Conservation (phyloP, 208 protist genomes). For the Acanthamoeba quina region DNA sequence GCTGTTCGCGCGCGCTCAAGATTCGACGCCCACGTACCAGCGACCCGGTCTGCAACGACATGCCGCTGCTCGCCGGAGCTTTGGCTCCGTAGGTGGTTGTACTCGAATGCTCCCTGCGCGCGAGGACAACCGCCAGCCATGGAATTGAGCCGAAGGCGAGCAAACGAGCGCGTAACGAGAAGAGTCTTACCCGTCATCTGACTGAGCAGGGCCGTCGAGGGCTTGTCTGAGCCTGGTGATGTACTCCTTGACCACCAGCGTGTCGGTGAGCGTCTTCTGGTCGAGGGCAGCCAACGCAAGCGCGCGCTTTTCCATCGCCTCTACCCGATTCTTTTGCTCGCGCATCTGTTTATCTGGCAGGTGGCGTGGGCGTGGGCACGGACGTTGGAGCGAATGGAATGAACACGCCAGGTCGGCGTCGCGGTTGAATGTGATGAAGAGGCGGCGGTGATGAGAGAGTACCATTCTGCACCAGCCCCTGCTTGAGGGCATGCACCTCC, state of each 20-base stretch:
- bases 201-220: background rate
- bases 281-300: background rate
- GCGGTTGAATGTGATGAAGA: too few relatives aligned
- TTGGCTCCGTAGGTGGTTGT: background rate
- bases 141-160: background rate
- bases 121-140: background rate
- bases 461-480: background rate
- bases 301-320: background rate
- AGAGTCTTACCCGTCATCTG: background rate
- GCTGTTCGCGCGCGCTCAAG: background rate
- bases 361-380: background rate
- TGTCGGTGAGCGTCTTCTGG: slow-evolving; percentile 16
- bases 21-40: background rate
- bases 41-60: background rate
- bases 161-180: background rate
- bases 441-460: too few relatives aligned
- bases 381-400: background rate
- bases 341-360: background rate
- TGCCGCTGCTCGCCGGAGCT: background rate
- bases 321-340: background rate
- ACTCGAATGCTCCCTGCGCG: background rate
- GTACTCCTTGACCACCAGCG: slow-evolving; percentile 27
- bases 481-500: background rate
- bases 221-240: background rate
- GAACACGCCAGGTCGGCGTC: too few relatives aligned